Conservation (phyloP, 2,329 filamentous ascomycete species). For the Penicillium sumatraense region DNA sequence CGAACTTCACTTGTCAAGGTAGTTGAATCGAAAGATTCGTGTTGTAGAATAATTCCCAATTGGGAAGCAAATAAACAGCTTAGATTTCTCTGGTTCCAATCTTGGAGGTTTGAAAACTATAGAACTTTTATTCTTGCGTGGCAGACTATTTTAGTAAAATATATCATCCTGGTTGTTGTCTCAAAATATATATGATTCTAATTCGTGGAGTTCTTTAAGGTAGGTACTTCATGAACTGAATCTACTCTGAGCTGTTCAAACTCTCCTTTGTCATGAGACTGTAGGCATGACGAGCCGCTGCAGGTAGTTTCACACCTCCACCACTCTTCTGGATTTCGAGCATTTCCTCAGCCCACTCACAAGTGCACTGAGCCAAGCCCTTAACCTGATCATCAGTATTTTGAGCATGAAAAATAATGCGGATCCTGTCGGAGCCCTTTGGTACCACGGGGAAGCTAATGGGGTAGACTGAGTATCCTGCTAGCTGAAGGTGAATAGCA, state of each 20-base stretch:
- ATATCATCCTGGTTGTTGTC: too few species aligned
- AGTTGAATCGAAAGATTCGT: too few species aligned
- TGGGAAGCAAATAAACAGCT: too few species aligned
- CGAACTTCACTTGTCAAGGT: too few species aligned
- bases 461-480: constrained; percentile 60
- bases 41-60: too few species aligned
- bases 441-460: constrained; percentile 59
- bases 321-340: neutral
- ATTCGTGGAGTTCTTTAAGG: too few species aligned
- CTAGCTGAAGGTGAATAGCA: constrained; percentile 35
- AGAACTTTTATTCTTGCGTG: too few species aligned
- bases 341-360: neutral
- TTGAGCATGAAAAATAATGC: constrained; percentile 65
- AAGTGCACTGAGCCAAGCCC: neutral
- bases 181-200: too few species aligned
- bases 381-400: constrained; percentile 48
- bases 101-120: too few species aligned
- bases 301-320: neutral
- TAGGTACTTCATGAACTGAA: too few species aligned
- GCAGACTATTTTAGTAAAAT: too few species aligned
- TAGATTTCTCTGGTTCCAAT: too few species aligned
- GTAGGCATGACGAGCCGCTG: neutral
- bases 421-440: constrained; percentile 59
- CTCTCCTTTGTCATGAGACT: neutral
- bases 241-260: neutral